phyloP scores from a whole-genome alignment of 148 eudicot genomes.

The Oxyria digyna region DNA sequence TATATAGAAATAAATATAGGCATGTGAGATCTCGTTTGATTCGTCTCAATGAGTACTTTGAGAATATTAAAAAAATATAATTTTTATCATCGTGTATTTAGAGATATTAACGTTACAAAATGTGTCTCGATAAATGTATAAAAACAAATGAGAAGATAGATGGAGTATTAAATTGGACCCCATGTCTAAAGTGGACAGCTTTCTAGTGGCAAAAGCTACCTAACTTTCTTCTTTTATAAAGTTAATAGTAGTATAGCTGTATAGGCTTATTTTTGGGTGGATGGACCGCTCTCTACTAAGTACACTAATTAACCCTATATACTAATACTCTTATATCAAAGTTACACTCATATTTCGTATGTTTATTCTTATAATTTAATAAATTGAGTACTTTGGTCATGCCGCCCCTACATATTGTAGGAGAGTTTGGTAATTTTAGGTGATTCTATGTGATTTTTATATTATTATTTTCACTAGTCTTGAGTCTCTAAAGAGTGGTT shows the following conservation, averaged over 20 bases:
- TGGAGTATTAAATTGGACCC: no score
- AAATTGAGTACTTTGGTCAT: background rate
- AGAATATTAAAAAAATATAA: no score
- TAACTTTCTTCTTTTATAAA: conserved; percentile 7
- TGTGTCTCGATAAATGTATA: no score
- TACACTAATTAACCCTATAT: background rate
- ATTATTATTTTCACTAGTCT: background rate
- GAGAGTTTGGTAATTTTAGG: background rate
- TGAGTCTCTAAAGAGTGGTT: background rate
- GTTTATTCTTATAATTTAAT: background rate
- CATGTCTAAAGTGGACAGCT: background rate
- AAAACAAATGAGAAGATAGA: no score
- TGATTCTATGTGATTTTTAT: background rate
- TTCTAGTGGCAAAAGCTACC: background rate
- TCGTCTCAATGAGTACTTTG: no score
- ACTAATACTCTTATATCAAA: background rate
- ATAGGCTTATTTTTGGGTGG: background rate
- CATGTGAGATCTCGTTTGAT: no score
- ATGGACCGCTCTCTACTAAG: background rate
- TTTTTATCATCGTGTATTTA: no score
- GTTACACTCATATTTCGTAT: background rate
- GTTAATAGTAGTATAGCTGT: background rate
- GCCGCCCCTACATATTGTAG: background rate
- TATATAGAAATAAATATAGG: no score
- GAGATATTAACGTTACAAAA: no score